Evolutionary conservation across 1,139 yeast species (phyloP).

Genomic region (Geotrichum siamense): DNA sequence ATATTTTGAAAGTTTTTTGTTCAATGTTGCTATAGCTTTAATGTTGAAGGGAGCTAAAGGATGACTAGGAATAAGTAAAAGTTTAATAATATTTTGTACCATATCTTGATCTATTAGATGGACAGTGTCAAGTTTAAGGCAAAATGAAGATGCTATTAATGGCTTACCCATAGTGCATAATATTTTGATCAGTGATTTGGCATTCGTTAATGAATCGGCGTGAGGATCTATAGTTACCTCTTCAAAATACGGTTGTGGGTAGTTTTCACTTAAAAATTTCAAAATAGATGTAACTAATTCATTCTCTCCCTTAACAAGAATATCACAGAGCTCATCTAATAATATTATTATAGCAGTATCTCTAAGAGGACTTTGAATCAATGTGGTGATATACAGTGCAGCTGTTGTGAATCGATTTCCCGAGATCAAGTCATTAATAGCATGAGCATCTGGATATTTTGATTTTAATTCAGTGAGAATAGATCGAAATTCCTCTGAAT

Average conservation of each 20-base stretch:
- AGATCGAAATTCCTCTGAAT: too few species aligned
- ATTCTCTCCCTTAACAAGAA: background rate
- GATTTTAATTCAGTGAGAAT: too few species aligned
- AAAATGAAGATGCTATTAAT: slow-evolving; percentile 22
- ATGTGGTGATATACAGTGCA: slow-evolving; percentile 8
- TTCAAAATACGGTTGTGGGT: too few species aligned
- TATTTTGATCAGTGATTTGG: slow-evolving; percentile 2
- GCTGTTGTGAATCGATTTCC: slow-evolving; percentile 5
- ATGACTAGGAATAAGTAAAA: slow-evolving; percentile 20
- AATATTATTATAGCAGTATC: slow-evolving; percentile 3
- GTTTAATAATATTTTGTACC: slow-evolving; percentile 15
- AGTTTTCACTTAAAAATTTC: too few species aligned
- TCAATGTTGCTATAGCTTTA: slow-evolving; percentile 18
- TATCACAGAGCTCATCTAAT: slow-evolving; percentile 6
- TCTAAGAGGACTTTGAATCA: background rate
- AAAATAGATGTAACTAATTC: background rate
- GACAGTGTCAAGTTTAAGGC: slow-evolving; percentile 17
- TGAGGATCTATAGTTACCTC: background rate
- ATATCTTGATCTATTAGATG: slow-evolving; percentile 11
- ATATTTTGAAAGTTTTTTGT: background rate
- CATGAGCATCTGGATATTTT: background rate
- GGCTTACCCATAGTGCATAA: slow-evolving; percentile 18
- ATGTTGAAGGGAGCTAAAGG: slow-evolving; percentile 18
- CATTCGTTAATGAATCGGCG: background rate
- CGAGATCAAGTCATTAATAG: background rate